Evolutionary conservation across 371 early-diverging fungal species (phyloP).

Genomic region (Zancudomyces culisetae): DNA sequence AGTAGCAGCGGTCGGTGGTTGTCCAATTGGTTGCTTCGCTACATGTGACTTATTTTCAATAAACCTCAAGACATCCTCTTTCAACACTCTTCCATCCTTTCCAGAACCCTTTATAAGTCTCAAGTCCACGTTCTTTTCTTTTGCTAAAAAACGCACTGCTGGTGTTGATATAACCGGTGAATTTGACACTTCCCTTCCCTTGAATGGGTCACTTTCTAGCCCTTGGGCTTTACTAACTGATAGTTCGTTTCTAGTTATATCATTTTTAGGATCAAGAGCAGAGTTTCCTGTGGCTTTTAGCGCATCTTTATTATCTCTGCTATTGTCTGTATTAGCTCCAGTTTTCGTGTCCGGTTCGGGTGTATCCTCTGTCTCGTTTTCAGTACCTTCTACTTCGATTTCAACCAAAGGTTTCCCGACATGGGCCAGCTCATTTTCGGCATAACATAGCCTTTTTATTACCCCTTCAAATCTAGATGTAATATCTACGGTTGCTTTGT

Average conservation of each 20-base stretch:
- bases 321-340: not conserved
- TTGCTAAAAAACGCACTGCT: constrained; percentile 76
- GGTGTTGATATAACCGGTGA: constrained; percentile 53
- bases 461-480: constrained; percentile 83
- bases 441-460: constrained; percentile 60
- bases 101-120: constrained; percentile 54
- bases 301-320: constrained; percentile 1
- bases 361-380: constrained; percentile 6
- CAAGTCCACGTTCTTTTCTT: constrained; percentile 61
- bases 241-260: constrained; percentile 3
- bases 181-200: constrained; percentile 3
- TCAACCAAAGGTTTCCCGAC: constrained; percentile 89
- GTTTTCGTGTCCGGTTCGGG: not conserved
- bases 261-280: not conserved
- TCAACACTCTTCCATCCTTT: constrained; percentile 66
- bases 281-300: constrained; percentile 5
- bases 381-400: constrained; percentile 50
- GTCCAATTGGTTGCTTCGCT: not conserved
- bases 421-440: constrained; percentile 73
- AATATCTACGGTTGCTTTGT: constrained; percentile 96
- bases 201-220: not conserved
- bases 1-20: constrained; percentile 8
- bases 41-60: constrained; percentile 6
- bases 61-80: constrained; percentile 69
- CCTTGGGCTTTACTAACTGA: constrained; percentile 2